Conservation (phyloP, 805 yeast species). For the Metschnikowia orientalis region DNA sequence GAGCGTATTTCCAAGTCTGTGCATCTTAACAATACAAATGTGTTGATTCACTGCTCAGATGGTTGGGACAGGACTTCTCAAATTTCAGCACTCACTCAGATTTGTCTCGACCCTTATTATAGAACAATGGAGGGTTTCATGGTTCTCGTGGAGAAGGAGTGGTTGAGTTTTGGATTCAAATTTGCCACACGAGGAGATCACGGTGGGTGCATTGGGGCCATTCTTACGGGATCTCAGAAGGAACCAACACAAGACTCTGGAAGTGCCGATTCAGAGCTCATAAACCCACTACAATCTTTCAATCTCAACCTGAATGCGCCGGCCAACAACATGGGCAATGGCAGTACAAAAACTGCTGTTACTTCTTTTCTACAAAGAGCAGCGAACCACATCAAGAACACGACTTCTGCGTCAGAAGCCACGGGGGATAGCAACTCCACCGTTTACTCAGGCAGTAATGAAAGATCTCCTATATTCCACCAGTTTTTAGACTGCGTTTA, state of each 20-base stretch:
- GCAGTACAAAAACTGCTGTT: slow-evolving; percentile 24
- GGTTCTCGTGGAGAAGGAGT: slow-evolving; percentile 83
- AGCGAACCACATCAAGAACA: slow-evolving; percentile 37
- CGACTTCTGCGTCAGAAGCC: slow-evolving; percentile 23
- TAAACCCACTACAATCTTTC: slow-evolving; percentile 1
- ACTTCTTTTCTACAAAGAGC: slow-evolving; percentile 36
- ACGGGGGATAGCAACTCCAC: not conserved
- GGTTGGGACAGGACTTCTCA: slow-evolving; percentile 99
- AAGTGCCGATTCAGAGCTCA: slow-evolving; percentile 9
- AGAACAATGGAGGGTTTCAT: slow-evolving; percentile 87
- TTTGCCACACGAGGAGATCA: slow-evolving; percentile 83
- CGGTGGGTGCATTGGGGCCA: slow-evolving; percentile 47
- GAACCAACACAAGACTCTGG: slow-evolving; percentile 13
- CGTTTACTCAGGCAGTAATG: slow-evolving; percentile 34
- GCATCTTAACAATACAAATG: slow-evolving; percentile 75
- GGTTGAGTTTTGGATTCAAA: slow-evolving; percentile 92
- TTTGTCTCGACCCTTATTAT: slow-evolving; percentile 86
- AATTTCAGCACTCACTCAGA: slow-evolving; percentile 73
- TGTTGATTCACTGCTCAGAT: slow-evolving; percentile 90
- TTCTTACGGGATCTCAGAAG: slow-evolving; percentile 20
- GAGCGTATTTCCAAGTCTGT: slow-evolving; percentile 78
- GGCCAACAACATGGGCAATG: not conserved
- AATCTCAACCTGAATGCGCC: not conserved
- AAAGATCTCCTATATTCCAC: slow-evolving; percentile 81
- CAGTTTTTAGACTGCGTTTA: slow-evolving; percentile 89